Conservation (phyloP, 352 stramenopile genomes). For the Globisporangium viniferum region DNA sequence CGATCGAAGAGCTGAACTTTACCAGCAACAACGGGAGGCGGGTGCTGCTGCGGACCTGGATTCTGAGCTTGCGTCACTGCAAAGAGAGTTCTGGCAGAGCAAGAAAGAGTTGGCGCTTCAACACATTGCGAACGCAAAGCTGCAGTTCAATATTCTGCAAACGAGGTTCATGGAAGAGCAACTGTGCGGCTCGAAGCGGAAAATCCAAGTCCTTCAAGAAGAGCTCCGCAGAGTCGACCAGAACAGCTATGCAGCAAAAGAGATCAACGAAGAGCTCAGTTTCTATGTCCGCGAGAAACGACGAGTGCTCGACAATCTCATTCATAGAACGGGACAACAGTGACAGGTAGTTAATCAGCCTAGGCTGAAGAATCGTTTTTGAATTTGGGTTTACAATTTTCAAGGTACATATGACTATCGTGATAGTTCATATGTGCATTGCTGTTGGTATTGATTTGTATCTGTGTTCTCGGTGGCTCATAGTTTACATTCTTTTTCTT, state of each 20-base stretch:
- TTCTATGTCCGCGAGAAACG: constrained; percentile 20
- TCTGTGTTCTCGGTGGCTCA: neutral
- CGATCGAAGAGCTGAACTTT: neutral
- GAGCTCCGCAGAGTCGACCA: constrained; percentile 14
- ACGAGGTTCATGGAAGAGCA: constrained; percentile 21
- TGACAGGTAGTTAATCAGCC: neutral
- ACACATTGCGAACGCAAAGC: constrained; percentile 18
- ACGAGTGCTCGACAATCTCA: constrained; percentile 9
- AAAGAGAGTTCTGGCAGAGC: constrained; percentile 20
- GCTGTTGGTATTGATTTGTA: neutral
- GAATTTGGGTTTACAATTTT: neutral
- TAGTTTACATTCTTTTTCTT: constrained; percentile 2
- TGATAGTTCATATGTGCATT: neutral
- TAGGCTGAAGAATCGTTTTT: neutral
- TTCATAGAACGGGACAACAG: neutral
- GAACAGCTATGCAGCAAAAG: constrained; percentile 1
- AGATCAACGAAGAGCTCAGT: constrained; percentile 12
- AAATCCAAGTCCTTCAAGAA: constrained; percentile 19
- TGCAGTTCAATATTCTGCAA: constrained; percentile 22
- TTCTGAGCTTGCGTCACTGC: neutral
- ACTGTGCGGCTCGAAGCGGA: constrained; percentile 21
- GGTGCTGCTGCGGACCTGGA: neutral
- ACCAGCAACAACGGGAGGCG: neutral
- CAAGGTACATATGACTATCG: neutral
- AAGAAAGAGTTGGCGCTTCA: constrained; percentile 20